These are phyloP conservation scores for Claviceps capensis DNA, from an alignment of 2,329 filamentous ascomycete species.

Conservation along the genomic window DNA sequence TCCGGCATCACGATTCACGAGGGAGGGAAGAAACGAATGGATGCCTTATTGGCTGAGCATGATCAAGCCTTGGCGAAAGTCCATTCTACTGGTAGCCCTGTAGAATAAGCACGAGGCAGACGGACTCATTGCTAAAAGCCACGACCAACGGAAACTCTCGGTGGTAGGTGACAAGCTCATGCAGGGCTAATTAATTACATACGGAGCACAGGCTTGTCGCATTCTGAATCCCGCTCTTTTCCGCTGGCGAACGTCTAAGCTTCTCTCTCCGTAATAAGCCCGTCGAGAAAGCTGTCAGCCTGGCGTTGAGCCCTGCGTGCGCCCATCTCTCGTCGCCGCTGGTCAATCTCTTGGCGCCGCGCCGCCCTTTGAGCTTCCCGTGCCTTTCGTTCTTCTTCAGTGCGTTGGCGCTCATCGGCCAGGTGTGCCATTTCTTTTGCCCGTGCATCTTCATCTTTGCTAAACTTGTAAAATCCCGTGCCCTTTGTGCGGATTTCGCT, in stretches of 20 bases:
- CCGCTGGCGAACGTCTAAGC: not conserved
- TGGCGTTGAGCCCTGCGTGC: conserved; percentile 47
- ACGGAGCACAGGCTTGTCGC: not conserved
- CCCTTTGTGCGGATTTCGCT: conserved; percentile 78
- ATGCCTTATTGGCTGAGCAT: too few species aligned
- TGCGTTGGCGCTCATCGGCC: conserved; percentile 51
- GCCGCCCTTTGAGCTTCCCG: conserved; percentile 43
- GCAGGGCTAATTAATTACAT: not conserved
- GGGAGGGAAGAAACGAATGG: too few species aligned
- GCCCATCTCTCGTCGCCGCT: conserved; percentile 47
- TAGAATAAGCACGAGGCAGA: not conserved
- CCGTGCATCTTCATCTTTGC: conserved; percentile 54
- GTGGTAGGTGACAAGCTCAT: not conserved
- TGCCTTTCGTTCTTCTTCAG: conserved; percentile 46
- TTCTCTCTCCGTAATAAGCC: conserved; percentile 27
- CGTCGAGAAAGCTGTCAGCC: conserved; percentile 60
- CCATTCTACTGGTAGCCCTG: not conserved
- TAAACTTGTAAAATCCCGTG: conserved; percentile 85
- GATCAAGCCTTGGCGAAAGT: not conserved
- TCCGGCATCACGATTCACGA: too few species aligned
- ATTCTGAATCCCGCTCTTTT: not conserved
- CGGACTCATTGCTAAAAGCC: not conserved
- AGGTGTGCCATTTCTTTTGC: conserved; percentile 62
- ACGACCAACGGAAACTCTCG: not conserved
- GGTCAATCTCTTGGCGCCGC: conserved; percentile 50